Conservation (phyloP, 23 red algal species). For the Gracilariopsis chorda region DNA sequence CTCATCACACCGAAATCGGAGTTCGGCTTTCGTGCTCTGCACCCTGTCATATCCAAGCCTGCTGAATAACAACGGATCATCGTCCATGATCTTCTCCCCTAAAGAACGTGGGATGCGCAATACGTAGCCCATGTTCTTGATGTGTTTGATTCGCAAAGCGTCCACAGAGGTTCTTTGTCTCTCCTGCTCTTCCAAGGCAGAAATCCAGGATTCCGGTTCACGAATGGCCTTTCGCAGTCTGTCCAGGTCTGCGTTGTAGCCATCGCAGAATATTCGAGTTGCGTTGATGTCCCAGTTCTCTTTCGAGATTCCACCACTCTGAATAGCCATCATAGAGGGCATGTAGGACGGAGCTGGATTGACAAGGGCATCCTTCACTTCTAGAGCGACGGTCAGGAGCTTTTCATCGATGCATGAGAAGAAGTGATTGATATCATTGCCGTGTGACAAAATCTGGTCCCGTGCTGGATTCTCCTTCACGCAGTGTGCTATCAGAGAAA, state of each 20-base stretch:
- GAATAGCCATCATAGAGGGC: slow-evolving; percentile 24
- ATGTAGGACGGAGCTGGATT: slow-evolving; percentile 59
- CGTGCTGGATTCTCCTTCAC: not conserved
- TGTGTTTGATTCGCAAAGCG: slow-evolving; percentile 61
- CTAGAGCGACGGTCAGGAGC: slow-evolving; percentile 1
- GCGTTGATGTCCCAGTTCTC: slow-evolving; percentile 26
- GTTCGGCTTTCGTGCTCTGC: slow-evolving; percentile 68
- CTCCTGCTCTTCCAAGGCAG: slow-evolving; percentile 62
- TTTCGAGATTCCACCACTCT: not conserved
- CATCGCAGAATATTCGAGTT: slow-evolving; percentile 57
- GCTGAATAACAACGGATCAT: slow-evolving; percentile 48
- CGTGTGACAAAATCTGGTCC: not conserved
- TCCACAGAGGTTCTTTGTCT: slow-evolving; percentile 52
- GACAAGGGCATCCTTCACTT: not conserved
- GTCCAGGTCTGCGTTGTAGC: slow-evolving; percentile 70
- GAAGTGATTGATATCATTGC: not conserved
- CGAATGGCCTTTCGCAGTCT: slow-evolving; percentile 34
- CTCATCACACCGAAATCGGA: slow-evolving; percentile 64
- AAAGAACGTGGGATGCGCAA: slow-evolving; percentile 55
- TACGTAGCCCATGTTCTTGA: slow-evolving; percentile 67
- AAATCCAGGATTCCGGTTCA: slow-evolving; percentile 58
- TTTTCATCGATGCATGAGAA: slow-evolving; percentile 5
- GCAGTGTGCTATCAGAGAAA: not conserved
- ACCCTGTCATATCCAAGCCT: slow-evolving; percentile 43
- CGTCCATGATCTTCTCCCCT: slow-evolving; percentile 41